Base-by-base conservation (phyloP, 1,284 basidiomycete genomes). In the Ceratobasidium sp. region DNA sequence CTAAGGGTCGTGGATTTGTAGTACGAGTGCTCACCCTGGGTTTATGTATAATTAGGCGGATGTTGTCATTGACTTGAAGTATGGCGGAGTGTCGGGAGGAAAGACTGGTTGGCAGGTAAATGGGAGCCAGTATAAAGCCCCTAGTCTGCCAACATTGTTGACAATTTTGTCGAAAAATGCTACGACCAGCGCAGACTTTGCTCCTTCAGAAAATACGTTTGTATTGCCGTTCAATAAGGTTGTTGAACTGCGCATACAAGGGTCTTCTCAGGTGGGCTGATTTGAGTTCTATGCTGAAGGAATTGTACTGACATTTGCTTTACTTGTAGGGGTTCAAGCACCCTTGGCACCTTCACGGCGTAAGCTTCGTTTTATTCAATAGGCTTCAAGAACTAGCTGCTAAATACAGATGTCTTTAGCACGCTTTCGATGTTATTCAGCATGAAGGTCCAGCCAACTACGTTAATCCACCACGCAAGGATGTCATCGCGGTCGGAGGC, bases 341-440 rank as follows among this genome's bases (percentile, higher is more conserved):
- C 40, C 73, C 73, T 55, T 76, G 73, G 73, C 73, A 76, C 63
- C 73, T 76, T 67, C 73, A 76, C 26, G 73, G 73, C 12, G 73
- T 76, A 28, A 56, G 73, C 58, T 26, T 4, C 5, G 23, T 28
- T 23, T 56, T 63, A n/a, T 0, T 7, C 33, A 23, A 33, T 26
- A 26, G 9, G 10, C 42, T 23, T n/a, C 7, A 18, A 44, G 2
- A 23, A 26, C 33, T 40, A 40, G 33, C 77, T 28, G n/a, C 18
- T n/a, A 20, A 13, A 42, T 42, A 3, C 42, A 3, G 40, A n/a
- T 66, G 18, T 20, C 5, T 66, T 51, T 61, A 83, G 67, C 84
- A 85, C 67, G 75, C 56, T 9, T 87, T 88, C 79, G 83, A 84
- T 55, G 86, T 88, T 23, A 81, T 87, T 53, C 81, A 85, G 40